Conservation (phyloP, 208 protist genomes). For the Angomonas ambiguus region DNA sequence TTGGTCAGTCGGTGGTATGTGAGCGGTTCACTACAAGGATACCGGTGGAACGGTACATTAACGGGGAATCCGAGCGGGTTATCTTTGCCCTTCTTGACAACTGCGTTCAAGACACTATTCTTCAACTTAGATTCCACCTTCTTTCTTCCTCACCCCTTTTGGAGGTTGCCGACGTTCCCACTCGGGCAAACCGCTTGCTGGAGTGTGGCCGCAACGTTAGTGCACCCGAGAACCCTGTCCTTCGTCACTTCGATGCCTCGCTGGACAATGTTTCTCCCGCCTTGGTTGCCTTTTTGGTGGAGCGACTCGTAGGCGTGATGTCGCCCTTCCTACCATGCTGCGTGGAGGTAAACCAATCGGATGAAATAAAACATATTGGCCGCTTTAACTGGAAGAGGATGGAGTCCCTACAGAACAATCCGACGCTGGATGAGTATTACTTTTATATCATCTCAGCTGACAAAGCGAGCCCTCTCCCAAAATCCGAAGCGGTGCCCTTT, state of each 20-base stretch:
- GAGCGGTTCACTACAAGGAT: conserved; percentile 69
- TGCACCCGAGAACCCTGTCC: conserved; percentile 48
- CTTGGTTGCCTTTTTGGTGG: conserved; percentile 62
- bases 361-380: conserved; percentile 7
- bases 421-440: conserved; percentile 39
- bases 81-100: conserved; percentile 50
- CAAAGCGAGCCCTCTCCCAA: conserved; percentile 17
- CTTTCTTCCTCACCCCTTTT: conserved; percentile 12
- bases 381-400: conserved; percentile 73
- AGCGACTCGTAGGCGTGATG: conserved; percentile 57
- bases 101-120: conserved; percentile 39
- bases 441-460: conserved; percentile 72
- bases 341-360: conserved; percentile 7
- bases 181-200: conserved; percentile 20
- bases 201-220: conserved; percentile 18
- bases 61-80: conserved; percentile 56
- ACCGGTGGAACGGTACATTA: conserved; percentile 62
- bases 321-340: conserved; percentile 36
- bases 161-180: background rate
- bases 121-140: conserved; percentile 46
- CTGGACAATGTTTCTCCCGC: conserved; percentile 53
- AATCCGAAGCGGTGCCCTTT: conserved; percentile 31
- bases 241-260: conserved; percentile 50
- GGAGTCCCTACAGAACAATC: conserved; percentile 66
- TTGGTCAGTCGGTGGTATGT: conserved; percentile 27